phyloP scores from a whole-genome alignment of 2,329 filamentous ascomycete genomes.

The Blumeriella jaapii region DNA sequence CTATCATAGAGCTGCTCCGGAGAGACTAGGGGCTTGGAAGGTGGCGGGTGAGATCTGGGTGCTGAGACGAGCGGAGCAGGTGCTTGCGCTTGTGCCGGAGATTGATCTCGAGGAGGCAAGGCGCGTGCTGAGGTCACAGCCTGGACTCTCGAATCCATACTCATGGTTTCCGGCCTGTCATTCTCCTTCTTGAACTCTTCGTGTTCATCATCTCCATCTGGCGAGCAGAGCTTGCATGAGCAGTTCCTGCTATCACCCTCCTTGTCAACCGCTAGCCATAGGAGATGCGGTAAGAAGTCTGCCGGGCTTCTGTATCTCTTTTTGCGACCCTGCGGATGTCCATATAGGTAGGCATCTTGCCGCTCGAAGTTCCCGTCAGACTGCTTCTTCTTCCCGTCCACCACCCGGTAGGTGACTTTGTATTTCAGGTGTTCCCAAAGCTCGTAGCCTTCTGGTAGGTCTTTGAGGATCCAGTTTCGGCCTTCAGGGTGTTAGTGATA shows the following conservation, averaged over 20 bases:
- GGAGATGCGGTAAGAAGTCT: constrained; percentile 48
- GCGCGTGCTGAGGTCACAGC: not conserved
- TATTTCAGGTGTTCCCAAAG: constrained; percentile 48
- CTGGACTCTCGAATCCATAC: not conserved
- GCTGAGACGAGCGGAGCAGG: not conserved
- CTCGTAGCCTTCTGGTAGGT: constrained; percentile 43
- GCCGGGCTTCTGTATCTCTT: constrained; percentile 46
- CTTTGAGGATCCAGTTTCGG: constrained; percentile 38
- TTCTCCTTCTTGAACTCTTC: constrained; percentile 10
- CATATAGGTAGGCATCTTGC: constrained; percentile 49
- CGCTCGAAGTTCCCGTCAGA: constrained; percentile 39
- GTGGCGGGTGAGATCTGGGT: constrained; percentile 1
- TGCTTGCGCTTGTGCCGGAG: not conserved
- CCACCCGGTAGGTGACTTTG: constrained; percentile 30
- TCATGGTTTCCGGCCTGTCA: not conserved
- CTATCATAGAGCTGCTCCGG: constrained; percentile 39
- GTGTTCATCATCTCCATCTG: constrained; percentile 33
- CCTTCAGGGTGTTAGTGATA: constrained; percentile 15
- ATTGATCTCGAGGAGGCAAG: not conserved
- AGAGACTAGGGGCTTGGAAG: constrained; percentile 1
- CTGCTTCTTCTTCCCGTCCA: constrained; percentile 31
- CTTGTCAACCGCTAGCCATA: constrained; percentile 44
- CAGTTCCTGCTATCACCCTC: constrained; percentile 41
- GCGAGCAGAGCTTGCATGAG: constrained; percentile 44
- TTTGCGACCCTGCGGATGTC: constrained; percentile 43